Base-by-base conservation (phyloP, 1,284 basidiomycete genomes). In the Trichosporon asahii region DNA sequence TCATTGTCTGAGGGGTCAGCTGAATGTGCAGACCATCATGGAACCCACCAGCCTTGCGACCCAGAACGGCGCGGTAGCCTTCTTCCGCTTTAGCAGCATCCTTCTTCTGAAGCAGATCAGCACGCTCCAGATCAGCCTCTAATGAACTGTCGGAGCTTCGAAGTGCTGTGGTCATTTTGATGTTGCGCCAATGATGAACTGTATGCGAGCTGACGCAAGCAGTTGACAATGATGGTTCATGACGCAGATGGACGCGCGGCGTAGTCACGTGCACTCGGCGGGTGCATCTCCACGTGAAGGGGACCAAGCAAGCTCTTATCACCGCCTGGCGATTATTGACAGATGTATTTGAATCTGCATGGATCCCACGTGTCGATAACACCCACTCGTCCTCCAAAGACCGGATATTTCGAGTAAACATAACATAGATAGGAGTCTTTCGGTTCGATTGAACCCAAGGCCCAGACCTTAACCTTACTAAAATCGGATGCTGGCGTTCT, bases 1-100 rank as follows among this genome's bases (percentile, higher is more conserved):
- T 91, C 88, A 74, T 87, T 85, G 3, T 70, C 82, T 84, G 60
- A n/a, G 37, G 5, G 9, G 35, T 72, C 49, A 70, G 64, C 68
- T 18, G n/a, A 29, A 15, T n/a, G n/a, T n/a, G 1, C 2, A 7
- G 6, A 15, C 27, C 21, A 27, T 11, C 2, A 18, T 8, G 31
- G 11, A 21, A 73, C 78, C 69, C n/a, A 83, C 81, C 73, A 18
- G 79, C 77, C 68, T 79, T 78, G 67, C 71, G 67, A 44, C 66
- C 70, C 60, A 83, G 67, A 18, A 84, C 75, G 4, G 73, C 70
- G 25, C 79, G 72, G 66, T 80, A 82, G 9, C 79, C 68, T 27
- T 76, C 71, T 67, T 82, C 81, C 7, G 81, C 81, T 57, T 76
- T 75, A 3, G 76, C 66, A 3, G 79, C 78, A 57, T 82, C 79